These are phyloP conservation scores for Cadophora sp. DNA, from an alignment of 2,329 filamentous ascomycete genomes.

Conservation along the genomic window DNA sequence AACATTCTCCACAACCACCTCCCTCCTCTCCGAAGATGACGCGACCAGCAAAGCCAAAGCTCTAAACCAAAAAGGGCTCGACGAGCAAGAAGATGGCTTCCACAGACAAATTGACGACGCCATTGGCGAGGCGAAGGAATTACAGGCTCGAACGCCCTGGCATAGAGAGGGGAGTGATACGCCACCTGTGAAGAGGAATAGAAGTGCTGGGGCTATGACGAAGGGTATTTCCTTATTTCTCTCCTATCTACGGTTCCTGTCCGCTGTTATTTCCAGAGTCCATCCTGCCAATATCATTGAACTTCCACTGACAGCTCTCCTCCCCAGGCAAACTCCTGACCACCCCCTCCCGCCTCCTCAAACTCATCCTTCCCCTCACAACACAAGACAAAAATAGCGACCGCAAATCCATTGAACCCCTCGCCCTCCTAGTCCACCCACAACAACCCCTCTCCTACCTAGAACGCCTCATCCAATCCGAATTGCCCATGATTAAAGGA, in stretches of 20 bases:
- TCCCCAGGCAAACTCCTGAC: slow-evolving; percentile 75
- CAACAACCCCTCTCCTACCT: slow-evolving; percentile 92
- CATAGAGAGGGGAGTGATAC: slow-evolving; percentile 65
- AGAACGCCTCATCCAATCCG: slow-evolving; percentile 86
- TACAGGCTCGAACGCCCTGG: slow-evolving; percentile 69
- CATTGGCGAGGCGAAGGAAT: slow-evolving; percentile 53
- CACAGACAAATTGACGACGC: slow-evolving; percentile 47
- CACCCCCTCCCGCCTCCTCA: slow-evolving; percentile 80
- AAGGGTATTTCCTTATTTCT: slow-evolving; percentile 55
- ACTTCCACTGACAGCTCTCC: not conserved
- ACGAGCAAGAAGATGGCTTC: slow-evolving; percentile 46
- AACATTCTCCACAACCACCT: not conserved
- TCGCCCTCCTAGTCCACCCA: slow-evolving; percentile 85
- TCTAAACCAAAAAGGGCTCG: slow-evolving; percentile 36
- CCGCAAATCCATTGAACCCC: slow-evolving; percentile 77
- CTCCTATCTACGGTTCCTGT: not conserved
- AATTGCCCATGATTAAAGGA: slow-evolving; percentile 70
- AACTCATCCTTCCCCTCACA: slow-evolving; percentile 78
- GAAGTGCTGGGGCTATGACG: slow-evolving; percentile 62
- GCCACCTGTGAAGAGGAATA: slow-evolving; percentile 56
- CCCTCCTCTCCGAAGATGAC: slow-evolving; percentile 16
- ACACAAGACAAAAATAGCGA: slow-evolving; percentile 64
- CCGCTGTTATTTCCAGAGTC: not conserved
- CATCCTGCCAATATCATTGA: not conserved
- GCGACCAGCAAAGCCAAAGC: slow-evolving; percentile 29